Evolutionary conservation across 257 asterid genomes (phyloP), one percentile per base, ranked within the genome.

Genomic region (Fraxinus excelsior): DNA sequence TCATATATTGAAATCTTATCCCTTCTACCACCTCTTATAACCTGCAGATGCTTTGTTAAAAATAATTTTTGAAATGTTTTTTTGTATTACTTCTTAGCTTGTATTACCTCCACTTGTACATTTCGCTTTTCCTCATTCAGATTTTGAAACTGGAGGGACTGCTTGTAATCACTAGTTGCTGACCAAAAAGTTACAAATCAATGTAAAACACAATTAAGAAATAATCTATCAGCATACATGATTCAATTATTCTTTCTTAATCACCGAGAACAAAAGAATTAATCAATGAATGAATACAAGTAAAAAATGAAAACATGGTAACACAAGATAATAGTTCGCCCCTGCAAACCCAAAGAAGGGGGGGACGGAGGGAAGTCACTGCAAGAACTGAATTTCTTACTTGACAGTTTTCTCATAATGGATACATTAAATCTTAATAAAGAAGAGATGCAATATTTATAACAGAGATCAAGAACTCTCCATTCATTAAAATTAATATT

Each of bases 91-190:
- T 67, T 77, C 62, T 21, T 64, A 16, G 58, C 62, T 73, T 31
- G 80, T 70, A 77, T 77, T 88, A 93, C 99, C 98, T 93, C 98
- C 79, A 95, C 68, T 84, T 92, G 82, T 81, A 95, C 92, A 76
- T 95, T 91, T 80, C 97, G 88, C 83, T 95, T 95, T 84, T 95
- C 98, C 84, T 88, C 97, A 31, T 95, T 95, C 83, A 95, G 85
- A 83, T 85, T 91, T 84, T 92, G 97, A 76, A 95, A 95, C 88
- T 91, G 97, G 79, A 95, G 95, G 76, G 99, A 95, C 77, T 92
- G 99, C 37, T 94, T 87, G 86, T 93, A 95, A 82, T 95, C 99
- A 38, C 98, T 95, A 69, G 89, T 93, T 75, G 99, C 99, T 94
- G 76, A 53, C 80, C 51, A 73, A 76, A 83, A 46, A 76, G 68